Percentiles rank a stretch among this genome's conserved stretches.
These are phyloP conservation scores for Prosopis cineraria DNA, from an alignment of 306 rosid genomes.

Conservation along the genomic window DNA sequence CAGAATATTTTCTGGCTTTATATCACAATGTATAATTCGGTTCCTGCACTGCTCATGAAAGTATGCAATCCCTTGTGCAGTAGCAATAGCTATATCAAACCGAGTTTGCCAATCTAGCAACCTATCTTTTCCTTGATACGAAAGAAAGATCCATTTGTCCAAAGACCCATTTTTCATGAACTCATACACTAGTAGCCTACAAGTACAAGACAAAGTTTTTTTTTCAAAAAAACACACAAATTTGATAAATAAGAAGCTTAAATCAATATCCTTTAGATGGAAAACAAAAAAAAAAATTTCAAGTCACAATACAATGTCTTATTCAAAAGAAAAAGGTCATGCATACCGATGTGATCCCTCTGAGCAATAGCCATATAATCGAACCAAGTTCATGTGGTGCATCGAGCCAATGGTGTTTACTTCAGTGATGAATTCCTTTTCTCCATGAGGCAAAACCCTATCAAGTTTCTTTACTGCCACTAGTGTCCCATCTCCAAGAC, in stretches of 20 bases:
- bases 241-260: neutral
- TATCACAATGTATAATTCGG: conserved; percentile 89
- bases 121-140: conserved; percentile 51
- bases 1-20: conserved; percentile 87
- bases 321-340: neutral
- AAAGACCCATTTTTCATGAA: conserved; percentile 91
- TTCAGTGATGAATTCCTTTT: conserved; percentile 90
- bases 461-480: conserved; percentile 94
- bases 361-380: conserved; percentile 82
- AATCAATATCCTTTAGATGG: neutral
- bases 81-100: conserved; percentile 61
- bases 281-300: neutral
- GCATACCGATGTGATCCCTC: conserved; percentile 78
- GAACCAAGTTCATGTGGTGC: conserved; percentile 99
- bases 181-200: conserved; percentile 91
- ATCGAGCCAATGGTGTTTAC: conserved; percentile 95
- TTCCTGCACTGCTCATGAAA: conserved; percentile 93
- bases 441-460: conserved; percentile 91
- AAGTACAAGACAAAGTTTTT: conserved; percentile 34
- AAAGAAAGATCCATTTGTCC: conserved; percentile 90
- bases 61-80: conserved; percentile 93
- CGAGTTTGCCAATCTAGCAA: conserved; percentile 81
- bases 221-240: too few relatives aligned
- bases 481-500: conserved; percentile 82
- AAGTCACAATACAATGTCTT: neutral